A percentile compares a stretch with the other conserved stretches of the same genome.
These are phyloP conservation scores for Cladosporium phlei DNA, from an alignment of 2,329 filamentous ascomycete species.

Conservation along the genomic window DNA sequence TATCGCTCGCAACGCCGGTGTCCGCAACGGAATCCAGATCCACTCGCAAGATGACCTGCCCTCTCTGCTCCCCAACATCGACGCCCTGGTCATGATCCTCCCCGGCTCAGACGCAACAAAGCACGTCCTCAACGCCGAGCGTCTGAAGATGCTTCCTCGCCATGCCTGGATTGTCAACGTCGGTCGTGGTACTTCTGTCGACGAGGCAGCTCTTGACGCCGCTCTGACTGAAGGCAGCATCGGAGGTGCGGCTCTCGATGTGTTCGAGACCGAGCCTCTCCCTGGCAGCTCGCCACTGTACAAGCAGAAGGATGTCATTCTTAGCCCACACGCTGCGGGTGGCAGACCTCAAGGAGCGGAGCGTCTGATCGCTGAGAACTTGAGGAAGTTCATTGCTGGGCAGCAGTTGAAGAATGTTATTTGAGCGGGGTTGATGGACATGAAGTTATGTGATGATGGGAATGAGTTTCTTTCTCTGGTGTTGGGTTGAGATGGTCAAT, in stretches of 20 bases:
- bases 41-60: slow-evolving; percentile 51
- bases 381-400: slow-evolving; percentile 55
- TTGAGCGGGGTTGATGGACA: slow-evolving; percentile 16
- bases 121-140: slow-evolving; percentile 52
- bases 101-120: slow-evolving; percentile 54
- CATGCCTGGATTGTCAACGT: slow-evolving; percentile 51
- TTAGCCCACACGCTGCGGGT: slow-evolving; percentile 57
- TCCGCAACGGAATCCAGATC: slow-evolving; percentile 56
- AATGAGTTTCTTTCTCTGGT: background rate
- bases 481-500: background rate
- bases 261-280: slow-evolving; percentile 50
- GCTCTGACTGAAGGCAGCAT: slow-evolving; percentile 43
- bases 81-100: slow-evolving; percentile 64
- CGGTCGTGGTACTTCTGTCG: slow-evolving; percentile 47
- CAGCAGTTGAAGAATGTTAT: slow-evolving; percentile 57
- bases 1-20: slow-evolving; percentile 53
- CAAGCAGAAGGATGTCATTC: slow-evolving; percentile 48
- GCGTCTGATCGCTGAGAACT: slow-evolving; percentile 56
- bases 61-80: slow-evolving; percentile 52
- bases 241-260: slow-evolving; percentile 49
- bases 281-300: slow-evolving; percentile 43
- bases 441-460: background rate
- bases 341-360: slow-evolving; percentile 58
- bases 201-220: slow-evolving; percentile 47
- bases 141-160: slow-evolving; percentile 50